Evolutionary conservation across 164 flowering plant genomes (phyloP).

Genomic region (Sedum album): DNA sequence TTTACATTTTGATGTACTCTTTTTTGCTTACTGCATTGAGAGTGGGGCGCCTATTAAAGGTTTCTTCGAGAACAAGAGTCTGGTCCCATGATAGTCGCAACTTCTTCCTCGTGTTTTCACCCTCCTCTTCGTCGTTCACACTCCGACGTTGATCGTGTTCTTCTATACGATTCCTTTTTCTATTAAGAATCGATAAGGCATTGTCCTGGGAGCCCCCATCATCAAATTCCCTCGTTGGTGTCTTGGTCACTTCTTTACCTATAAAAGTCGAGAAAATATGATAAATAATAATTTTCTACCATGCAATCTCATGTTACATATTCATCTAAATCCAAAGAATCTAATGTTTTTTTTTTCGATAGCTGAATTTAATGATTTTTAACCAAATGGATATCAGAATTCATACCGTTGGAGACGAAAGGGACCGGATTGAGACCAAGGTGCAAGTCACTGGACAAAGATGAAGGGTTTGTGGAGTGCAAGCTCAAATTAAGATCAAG

Average conservation of each 20-base stretch:
- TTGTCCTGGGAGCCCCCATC: slow-evolving; percentile 47
- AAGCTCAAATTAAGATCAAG: slow-evolving; percentile 1
- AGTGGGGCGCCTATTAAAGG: slow-evolving; percentile 74
- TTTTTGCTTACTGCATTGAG: slow-evolving; percentile 64
- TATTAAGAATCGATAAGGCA: slow-evolving; percentile 47
- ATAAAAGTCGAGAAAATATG: background rate
- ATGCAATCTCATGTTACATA: too few species aligned
- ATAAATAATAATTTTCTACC: background rate
- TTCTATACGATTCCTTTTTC: slow-evolving; percentile 28
- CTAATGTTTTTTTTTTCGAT: too few species aligned
- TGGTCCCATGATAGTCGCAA: slow-evolving; percentile 74
- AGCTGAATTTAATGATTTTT: too few species aligned
- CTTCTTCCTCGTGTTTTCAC: slow-evolving; percentile 62
- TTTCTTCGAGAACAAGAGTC: slow-evolving; percentile 73
- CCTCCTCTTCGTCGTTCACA: slow-evolving; percentile 76
- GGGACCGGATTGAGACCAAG: background rate
- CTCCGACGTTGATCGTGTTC: slow-evolving; percentile 38
- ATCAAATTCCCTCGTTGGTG: background rate
- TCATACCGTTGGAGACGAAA: background rate
- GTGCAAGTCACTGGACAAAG: background rate
- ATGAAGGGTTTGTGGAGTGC: background rate
- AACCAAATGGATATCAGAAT: too few species aligned
- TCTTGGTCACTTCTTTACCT: background rate
- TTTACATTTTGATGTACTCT: background rate
- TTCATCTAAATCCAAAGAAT: too few species aligned